Base-by-base conservation (phyloP, 495 filamentous ascomycete genomes). In the Neurospora pannonica region DNA sequence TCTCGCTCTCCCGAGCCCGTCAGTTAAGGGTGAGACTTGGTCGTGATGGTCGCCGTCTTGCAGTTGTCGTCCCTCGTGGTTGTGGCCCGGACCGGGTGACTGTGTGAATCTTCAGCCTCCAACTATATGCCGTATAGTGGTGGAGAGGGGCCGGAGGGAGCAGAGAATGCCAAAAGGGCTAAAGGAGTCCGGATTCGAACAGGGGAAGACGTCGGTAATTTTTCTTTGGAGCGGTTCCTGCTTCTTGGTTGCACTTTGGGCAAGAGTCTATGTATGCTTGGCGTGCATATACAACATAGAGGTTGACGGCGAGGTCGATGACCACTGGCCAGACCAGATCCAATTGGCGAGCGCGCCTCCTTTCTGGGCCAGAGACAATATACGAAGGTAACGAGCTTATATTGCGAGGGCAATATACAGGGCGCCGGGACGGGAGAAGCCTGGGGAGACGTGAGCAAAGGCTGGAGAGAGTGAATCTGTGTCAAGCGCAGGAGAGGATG, bases 51-150 rank as follows among this genome's bases (percentile, higher is more conserved):
- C 36, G 71, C 69, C 34, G 54, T 37, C 71, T 71, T 37, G 71
- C 46, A 37, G 62, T 36, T 70, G 69, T 60, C 28, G 38, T 76
- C 60, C 37, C 72, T 34, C 31, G 36, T 74, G 36, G 43, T 54
- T 28, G 38, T 54, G 24, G 48, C 76, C 77, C 24, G 54, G 54
- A 67, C 54, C 28, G 54, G 54, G 54, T 34, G 54, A 67, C 54
- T 67, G 54, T 62, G 13, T 67, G 15, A 19, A 67, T 34, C 54
- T 34, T 77, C 76, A 75, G 77, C 69, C 73, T 71, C 73, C 71
- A 77, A 72, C 73, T 74, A 82, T 79, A 75, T 81, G 80, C 79
- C 78, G 80, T 76, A 83, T 78, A 82, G 79, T 82, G 81, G 76
- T 78, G 75, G 75, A 74, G 77, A 82, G 76, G 78, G 75, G 76